Percentiles rank a stretch among this genome's conserved stretches.
Conservation (phyloP, 1,284 basidiomycete species). For the Meira nashicola region DNA sequence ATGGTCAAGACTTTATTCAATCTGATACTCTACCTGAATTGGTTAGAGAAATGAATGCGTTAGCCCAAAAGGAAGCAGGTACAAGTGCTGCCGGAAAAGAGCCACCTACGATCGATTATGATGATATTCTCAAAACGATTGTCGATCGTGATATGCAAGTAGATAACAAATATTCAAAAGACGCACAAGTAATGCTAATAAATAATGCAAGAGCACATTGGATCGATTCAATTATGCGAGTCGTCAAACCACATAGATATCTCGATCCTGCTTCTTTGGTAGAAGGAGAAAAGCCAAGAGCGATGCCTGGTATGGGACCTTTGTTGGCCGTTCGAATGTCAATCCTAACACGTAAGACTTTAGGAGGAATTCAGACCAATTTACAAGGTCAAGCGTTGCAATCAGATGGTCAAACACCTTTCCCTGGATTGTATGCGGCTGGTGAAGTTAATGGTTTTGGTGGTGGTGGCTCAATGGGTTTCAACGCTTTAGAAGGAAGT, state of each 20-base stretch:
- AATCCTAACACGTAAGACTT: conserved; percentile 20
- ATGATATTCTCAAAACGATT: conserved; percentile 9
- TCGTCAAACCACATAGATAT: conserved; percentile 16
- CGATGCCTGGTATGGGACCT: conserved; percentile 14
- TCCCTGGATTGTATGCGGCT: conserved; percentile 19
- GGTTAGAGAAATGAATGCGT: conserved; percentile 20
- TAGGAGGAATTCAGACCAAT: conserved; percentile 22
- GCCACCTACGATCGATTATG: conserved; percentile 5
- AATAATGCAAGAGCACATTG: conserved; percentile 17
- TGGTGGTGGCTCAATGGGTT: conserved; percentile 4
- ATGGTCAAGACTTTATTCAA: conserved; percentile 17
- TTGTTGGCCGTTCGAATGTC: conserved; percentile 18
- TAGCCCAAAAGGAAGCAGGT: conserved; percentile 11
- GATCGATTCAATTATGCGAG: conserved; percentile 9
- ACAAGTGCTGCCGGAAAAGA: not conserved
- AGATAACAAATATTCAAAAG: conserved; percentile 16
- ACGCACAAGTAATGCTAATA: conserved; percentile 23
- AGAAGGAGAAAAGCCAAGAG: not conserved
- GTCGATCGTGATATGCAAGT: conserved; percentile 15
- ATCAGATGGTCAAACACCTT: not conserved
- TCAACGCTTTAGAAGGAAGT: conserved; percentile 17
- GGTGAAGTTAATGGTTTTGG: conserved; percentile 16
- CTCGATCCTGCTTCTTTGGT: conserved; percentile 2
- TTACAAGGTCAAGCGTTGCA: conserved; percentile 16
- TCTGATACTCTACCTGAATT: conserved; percentile 13